Evolutionary conservation across 2,329 filamentous ascomycete genomes (phyloP), one percentile per base, ranked within the genome.

Genomic region (Aspergillus tanneri): DNA sequence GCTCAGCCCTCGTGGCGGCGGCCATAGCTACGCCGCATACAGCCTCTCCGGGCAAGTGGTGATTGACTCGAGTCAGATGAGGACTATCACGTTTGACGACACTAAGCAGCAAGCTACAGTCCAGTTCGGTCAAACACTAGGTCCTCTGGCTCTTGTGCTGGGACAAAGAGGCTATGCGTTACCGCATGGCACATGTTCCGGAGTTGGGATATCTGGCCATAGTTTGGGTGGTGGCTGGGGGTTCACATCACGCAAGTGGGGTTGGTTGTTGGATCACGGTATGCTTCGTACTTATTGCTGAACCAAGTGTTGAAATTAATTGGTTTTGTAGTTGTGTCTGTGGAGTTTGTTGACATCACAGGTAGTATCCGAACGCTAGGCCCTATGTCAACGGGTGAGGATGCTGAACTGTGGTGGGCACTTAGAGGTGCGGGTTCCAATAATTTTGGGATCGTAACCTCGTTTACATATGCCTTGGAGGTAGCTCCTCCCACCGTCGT

Each of bases 11-110:
- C 46, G 46, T 3, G 46, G 46, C 6, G 46, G 46, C 4, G 46
- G 46, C 4, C 46, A 49, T 30, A 34, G 46, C 46, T 49, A 49
- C 35, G 46, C 46, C n/a, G 46, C 46, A 22, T 49, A 49, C 22
- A 19, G 46, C 7, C 35, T 45, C n/a, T 40, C 41, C 1, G 46
- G 46, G 2, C 40, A 49, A 1, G 46, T 49, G 2, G 27, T 49
- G 6, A 40, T 49, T 10, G 41, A 49, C 11, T 32, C 46, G 4
- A 45, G 46, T 12, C 34, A 36, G 22, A 49, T 49, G 46, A 40
- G 9, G 3, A 19, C 10, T 5, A 49, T 44, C 4, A 28, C 19
- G 11, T 23, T 49, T 12, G 18, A 49, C 16, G 24, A 22, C 1
- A 22, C 24, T 4, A 40, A 10, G 11, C 16, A n/a, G 18, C 16